A percentile compares a stretch with the other conserved stretches of the same genome.
These are phyloP conservation scores for Metarhizium guizhouense DNA, from an alignment of 2,329 filamentous ascomycete species.

Conservation along the genomic window DNA sequence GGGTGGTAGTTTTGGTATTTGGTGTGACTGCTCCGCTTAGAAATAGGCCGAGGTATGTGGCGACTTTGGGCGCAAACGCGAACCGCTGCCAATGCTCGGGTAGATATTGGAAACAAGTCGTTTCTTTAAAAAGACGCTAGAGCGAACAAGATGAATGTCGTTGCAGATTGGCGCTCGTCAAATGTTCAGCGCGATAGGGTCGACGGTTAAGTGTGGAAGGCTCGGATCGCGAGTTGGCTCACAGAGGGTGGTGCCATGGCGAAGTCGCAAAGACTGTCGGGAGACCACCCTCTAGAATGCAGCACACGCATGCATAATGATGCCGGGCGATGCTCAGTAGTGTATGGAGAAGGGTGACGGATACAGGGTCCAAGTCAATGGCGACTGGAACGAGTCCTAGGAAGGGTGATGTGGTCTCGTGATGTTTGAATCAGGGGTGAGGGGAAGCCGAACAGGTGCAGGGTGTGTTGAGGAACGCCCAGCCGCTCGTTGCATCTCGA, in stretches of 20 bases:
- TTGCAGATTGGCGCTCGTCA: neutral
- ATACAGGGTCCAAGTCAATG: neutral
- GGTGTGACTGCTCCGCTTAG: neutral
- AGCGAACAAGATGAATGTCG: neutral
- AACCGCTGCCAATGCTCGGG: neutral
- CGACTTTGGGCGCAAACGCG: slow-evolving; percentile 2
- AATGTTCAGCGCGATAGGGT: neutral
- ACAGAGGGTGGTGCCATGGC: slow-evolving; percentile 50
- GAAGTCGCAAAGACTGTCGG: slow-evolving; percentile 26
- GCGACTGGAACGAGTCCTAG: no score
- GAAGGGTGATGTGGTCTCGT: slow-evolving; percentile 2
- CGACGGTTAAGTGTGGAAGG: neutral
- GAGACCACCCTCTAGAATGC: slow-evolving; percentile 47
- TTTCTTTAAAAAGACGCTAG: neutral
- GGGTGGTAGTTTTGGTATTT: slow-evolving; percentile 2
- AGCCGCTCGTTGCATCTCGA: neutral
- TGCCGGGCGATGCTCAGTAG: neutral
- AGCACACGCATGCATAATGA: slow-evolving; percentile 30
- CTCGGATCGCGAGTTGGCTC: slow-evolving; percentile 23
- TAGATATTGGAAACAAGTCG: no score
- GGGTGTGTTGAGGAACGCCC: neutral
- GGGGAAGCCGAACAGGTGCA: neutral
- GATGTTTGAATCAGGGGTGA: neutral
- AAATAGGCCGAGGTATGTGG: neutral
- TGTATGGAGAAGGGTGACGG: no score